Evolutionary conservation across 805 yeast species (phyloP), one percentile per base, ranked within the genome.

Genomic region (Lipomyces starkeyi): DNA sequence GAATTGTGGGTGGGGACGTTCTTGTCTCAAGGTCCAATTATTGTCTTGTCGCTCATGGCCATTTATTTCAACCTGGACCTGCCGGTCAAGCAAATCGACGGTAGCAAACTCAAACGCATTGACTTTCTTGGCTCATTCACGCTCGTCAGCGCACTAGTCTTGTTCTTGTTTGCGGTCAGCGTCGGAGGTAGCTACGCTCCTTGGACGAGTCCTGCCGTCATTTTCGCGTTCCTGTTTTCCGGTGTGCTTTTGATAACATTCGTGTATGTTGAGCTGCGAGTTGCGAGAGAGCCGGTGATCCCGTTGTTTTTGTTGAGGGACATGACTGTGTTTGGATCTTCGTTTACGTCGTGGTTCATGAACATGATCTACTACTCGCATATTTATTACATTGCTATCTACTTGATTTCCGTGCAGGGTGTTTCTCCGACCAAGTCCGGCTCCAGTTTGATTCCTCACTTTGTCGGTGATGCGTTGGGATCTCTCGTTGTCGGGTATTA

Each of bases 371-470:
- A 85, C 25, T 89, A 85, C 75, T 80, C 91, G 1, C 82, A 83
- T 71, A 75, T 91, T 63, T 91, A 83, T 79, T 91, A 87, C 77
- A 82, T 87, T 5, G 97, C 97, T 1, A 82, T 91, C n/a, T 90
- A 82, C 74, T 87, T 84, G 77, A 79, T 85, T 17, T 78, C 90
- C 0, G 90, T 87, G 1, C 76, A 82, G 70, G 82, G 81, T 11
- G 76, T 85, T 37, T 74, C 85, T 4, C 84, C 91, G 2, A 83
- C 89, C 6, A 78, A 85, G 68, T 84, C 85, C 55, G 92, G 92
- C 13, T 71, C 82, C 37, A 79, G 91, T 68, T 69, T 81, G 43
- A 69, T 77, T 11, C 80, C 78, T 25, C 89, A 89, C 74, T 90
- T 91, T 73, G 73, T 89, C 47, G 91, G 90, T 20, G 87, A 87